Evolutionary conservation across 2,329 filamentous ascomycete genomes (phyloP), one percentile per base, ranked within the genome.

Genomic region (Microsporum audouinii): DNA sequence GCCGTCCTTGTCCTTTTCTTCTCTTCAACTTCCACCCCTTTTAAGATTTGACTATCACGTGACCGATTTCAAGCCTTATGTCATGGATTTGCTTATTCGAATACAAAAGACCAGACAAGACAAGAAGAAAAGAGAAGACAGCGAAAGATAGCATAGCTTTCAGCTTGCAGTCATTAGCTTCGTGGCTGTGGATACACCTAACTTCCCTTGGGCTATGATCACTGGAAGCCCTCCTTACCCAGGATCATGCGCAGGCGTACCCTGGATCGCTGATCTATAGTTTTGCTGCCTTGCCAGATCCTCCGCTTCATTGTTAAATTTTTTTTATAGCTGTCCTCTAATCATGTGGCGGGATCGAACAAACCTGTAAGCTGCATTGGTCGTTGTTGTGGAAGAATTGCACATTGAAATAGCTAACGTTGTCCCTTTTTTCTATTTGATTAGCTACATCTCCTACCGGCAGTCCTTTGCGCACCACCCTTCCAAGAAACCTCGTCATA

Each of bases 331-430:
- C 45, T 51, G 45, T 31, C n/a, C 31, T 6, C 14, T 12, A 78
- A 79, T 82, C 81, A 95, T 96, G 90, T 99, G 91, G 91, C 90
- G 94, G 80, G 94, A 99, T 82, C 88, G 94, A 78, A 99, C 94
- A 69, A 99, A 97, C 75, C 88, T 99, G 91, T 96, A 85, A 69
- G 84, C 72, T 55, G 47, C 51, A 59, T 45, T 36, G 7, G n/a
- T 10, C 51, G 31, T 29, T 27, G 45, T 10, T 2, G 45, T 14
- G 23, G 14, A 29, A 7, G 27, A 27, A 51, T 51, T 12, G 23
- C 27, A 10, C 45, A 27, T 14, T 5, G 39, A 43, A 43, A 33
- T 51, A 51, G 45, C 51, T 36, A 36, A 36, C 14, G 12, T 57
- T 63, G 62, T 63, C 45, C 47, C 34, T 38, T 36, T 60, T 45